Conservation (phyloP, 768 basidiomycete species). For the Phylloporus arenicola region DNA sequence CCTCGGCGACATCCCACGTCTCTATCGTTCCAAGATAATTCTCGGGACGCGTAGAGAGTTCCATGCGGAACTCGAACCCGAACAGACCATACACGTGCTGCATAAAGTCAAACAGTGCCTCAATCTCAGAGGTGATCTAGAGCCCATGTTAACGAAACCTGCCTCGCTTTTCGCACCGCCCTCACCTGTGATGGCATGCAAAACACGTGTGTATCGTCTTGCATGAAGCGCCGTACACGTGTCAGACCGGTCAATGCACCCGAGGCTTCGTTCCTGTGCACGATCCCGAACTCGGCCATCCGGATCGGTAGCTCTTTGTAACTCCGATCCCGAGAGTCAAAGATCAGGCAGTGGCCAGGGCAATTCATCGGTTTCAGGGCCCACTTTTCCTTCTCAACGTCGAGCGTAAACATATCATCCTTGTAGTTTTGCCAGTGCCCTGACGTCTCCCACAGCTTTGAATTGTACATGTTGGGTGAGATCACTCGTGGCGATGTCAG, state of each 20-base stretch:
- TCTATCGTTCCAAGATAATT: constrained; percentile 86
- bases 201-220: constrained; percentile 98
- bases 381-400: constrained; percentile 95
- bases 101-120: constrained; percentile 89
- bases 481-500: constrained; percentile 56
- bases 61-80: constrained; percentile 90
- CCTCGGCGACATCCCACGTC: constrained; percentile 88
- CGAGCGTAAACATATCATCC: constrained; percentile 95
- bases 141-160: neutral
- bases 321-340: constrained; percentile 87
- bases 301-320: constrained; percentile 96
- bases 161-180: neutral
- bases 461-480: constrained; percentile 96
- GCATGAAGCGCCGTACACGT: constrained; percentile 89
- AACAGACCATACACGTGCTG: constrained; percentile 89
- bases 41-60: constrained; percentile 93
- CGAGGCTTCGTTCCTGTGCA: constrained; percentile 94
- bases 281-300: constrained; percentile 97
- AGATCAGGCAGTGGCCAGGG: constrained; percentile 94
- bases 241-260: constrained; percentile 92
- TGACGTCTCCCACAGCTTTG: constrained; percentile 95
- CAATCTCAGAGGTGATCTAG: constrained; percentile 84
- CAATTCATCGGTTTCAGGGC: constrained; percentile 99
- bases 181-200: constrained; percentile 87
- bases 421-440: constrained; percentile 98